Percentiles rank a stretch among this genome's conserved stretches.
These are phyloP conservation scores for Sclerotinia trifoliorum DNA, from an alignment of 2,329 filamentous ascomycete species.

Conservation along the genomic window DNA sequence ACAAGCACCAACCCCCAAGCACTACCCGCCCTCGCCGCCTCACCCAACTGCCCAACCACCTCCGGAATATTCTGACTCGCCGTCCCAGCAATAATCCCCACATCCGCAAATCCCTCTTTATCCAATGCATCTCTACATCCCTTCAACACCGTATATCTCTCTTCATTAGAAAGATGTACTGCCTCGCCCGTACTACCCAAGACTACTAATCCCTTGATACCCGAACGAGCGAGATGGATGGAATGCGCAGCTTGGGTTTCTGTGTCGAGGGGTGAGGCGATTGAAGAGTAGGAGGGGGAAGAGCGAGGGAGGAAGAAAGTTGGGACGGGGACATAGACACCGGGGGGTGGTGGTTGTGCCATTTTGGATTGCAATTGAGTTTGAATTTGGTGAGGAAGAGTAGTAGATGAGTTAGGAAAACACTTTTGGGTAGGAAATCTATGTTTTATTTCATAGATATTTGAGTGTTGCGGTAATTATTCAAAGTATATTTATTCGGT, in stretches of 20 bases:
- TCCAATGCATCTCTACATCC: constrained; percentile 55
- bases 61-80: constrained; percentile 57
- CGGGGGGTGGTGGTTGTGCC: constrained; percentile 37
- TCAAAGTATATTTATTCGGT: constrained; percentile 11
- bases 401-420: not conserved
- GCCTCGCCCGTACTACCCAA: constrained; percentile 64
- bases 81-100: constrained; percentile 60
- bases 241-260: constrained; percentile 54
- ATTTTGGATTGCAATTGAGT: constrained; percentile 23
- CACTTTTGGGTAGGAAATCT: not conserved
- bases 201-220: constrained; percentile 60
- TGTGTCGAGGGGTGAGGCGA: constrained; percentile 45
- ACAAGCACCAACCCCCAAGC: constrained; percentile 63
- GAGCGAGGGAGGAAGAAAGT: constrained; percentile 54
- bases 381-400: not conserved
- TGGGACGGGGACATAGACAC: constrained; percentile 53
- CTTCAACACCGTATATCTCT: constrained; percentile 55
- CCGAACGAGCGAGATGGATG: constrained; percentile 57
- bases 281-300: constrained; percentile 33
- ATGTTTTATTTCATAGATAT: not conserved
- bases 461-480: not conserved
- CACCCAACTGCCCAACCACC: constrained; percentile 50
- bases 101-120: constrained; percentile 54
- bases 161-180: constrained; percentile 56
- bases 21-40: constrained; percentile 55